Percentiles rank a stretch among this genome's conserved stretches.
Conservation (phyloP, 2,329 filamentous ascomycete genomes). For the Alternaria dauci region DNA sequence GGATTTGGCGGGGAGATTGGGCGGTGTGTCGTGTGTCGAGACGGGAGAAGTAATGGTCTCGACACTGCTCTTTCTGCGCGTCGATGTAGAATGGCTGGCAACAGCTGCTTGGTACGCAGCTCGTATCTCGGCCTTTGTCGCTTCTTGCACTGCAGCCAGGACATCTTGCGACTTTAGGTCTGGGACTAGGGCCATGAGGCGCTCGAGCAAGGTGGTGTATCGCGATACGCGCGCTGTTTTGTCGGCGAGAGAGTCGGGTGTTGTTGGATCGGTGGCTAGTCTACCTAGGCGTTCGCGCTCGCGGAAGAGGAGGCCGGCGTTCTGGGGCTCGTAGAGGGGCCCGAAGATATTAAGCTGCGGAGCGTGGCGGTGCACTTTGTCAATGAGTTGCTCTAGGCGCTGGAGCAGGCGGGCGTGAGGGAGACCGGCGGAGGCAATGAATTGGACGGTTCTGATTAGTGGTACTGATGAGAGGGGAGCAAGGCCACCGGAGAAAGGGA, state of each 20-base stretch:
- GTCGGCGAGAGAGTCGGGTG: conserved; percentile 30
- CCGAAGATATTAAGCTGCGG: conserved; percentile 41
- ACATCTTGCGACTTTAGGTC: conserved; percentile 33
- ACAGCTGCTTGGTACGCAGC: conserved; percentile 35
- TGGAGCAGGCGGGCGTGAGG: conserved; percentile 42
- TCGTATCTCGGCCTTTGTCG: conserved; percentile 31
- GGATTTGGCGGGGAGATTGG: not conserved
- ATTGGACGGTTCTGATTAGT: conserved; percentile 35
- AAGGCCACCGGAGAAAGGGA: conserved; percentile 42
- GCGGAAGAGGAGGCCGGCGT: conserved; percentile 37
- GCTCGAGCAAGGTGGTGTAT: conserved; percentile 40
- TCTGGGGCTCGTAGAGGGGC: conserved; percentile 33
- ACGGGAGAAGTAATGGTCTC: not conserved
- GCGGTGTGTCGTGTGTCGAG: not conserved
- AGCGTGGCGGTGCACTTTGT: conserved; percentile 43
- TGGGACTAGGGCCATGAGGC: conserved; percentile 40
- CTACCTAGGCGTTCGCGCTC: conserved; percentile 40
- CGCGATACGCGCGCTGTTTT: conserved; percentile 41
- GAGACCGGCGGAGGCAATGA: conserved; percentile 40
- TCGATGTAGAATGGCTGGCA: conserved; percentile 4
- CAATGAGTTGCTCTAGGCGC: conserved; percentile 45
- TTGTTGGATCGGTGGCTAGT: conserved; percentile 25
- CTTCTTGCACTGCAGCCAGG: conserved; percentile 29
- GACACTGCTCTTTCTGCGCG: not conserved
- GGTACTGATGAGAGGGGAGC: conserved; percentile 34